Evolutionary conservation across 371 early-diverging fungal genomes (phyloP).

Genomic region (Smittium culicis): DNA sequence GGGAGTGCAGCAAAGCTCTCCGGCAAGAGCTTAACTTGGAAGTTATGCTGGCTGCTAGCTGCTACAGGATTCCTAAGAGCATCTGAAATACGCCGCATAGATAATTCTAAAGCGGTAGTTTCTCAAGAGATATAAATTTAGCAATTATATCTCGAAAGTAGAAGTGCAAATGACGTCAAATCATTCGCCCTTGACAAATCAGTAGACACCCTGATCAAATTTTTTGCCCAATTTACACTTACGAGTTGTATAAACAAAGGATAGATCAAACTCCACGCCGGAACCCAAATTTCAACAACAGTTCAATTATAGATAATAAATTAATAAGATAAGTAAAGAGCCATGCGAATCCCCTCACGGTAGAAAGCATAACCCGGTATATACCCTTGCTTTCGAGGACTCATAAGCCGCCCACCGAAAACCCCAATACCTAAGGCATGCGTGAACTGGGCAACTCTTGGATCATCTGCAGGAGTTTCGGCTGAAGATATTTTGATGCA

Average conservation of each 20-base stretch:
- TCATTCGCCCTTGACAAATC: neutral
- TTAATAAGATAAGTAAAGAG: neutral
- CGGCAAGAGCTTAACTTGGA: neutral
- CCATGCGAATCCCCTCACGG: neutral
- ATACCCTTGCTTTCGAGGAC: neutral
- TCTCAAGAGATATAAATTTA: neutral
- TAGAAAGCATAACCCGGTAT: neutral
- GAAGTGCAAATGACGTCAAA: neutral
- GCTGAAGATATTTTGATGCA: neutral
- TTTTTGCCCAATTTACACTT: neutral
- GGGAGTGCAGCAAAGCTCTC: neutral
- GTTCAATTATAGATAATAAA: neutral
- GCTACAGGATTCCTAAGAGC: neutral
- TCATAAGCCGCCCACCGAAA: neutral
- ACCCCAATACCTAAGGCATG: neutral
- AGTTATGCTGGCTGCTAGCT: neutral
- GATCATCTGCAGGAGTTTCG: neutral
- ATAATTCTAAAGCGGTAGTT: neutral
- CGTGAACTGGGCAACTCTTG: neutral
- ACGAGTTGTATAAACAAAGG: neutral
- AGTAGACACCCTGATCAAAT: neutral
- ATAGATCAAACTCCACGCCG: neutral
- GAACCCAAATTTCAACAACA: neutral
- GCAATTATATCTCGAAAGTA: neutral
- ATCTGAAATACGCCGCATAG: neutral